phyloP scores from a whole-genome alignment of 2,329 filamentous ascomycete species.

The Trichophyton mentagrophytes region DNA sequence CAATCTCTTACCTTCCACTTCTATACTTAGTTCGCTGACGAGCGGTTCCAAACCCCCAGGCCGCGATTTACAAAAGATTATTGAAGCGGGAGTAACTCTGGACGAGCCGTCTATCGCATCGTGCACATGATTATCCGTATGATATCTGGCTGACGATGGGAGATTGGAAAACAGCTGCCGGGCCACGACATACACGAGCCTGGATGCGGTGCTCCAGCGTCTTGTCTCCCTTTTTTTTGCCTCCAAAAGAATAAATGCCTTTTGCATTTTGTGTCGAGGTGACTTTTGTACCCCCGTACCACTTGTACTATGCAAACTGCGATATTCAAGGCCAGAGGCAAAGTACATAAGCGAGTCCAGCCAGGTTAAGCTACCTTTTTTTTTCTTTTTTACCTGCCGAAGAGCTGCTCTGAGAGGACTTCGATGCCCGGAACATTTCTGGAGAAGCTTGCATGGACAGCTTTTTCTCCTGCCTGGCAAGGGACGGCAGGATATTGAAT shows the following conservation, averaged over 20 bases:
- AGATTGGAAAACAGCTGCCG: neutral
- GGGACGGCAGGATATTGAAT: neutral
- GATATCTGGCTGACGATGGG: neutral
- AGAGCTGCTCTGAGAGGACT: neutral
- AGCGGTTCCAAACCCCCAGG: neutral
- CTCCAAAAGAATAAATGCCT: too few species aligned
- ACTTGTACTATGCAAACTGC: neutral
- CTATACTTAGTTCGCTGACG: too few species aligned
- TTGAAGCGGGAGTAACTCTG: neutral
- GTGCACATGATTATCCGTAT: neutral
- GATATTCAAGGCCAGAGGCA: neutral
- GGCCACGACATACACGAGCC: conserved; percentile 1
- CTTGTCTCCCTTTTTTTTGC: neutral
- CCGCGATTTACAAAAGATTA: too few species aligned
- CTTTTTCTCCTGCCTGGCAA: neutral
- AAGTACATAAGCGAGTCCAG: neutral
- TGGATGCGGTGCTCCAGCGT: neutral
- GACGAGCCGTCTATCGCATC: neutral
- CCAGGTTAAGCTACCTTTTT: neutral
- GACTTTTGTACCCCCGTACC: neutral
- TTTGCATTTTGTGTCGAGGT: neutral
- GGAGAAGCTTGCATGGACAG: neutral
- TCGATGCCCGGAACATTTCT: neutral
- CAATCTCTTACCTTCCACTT: too few species aligned
- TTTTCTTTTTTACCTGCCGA: neutral